Base-by-base conservation (phyloP, 192 early-diverging fungal genomes). In the Phycomyces nitens region DNA sequence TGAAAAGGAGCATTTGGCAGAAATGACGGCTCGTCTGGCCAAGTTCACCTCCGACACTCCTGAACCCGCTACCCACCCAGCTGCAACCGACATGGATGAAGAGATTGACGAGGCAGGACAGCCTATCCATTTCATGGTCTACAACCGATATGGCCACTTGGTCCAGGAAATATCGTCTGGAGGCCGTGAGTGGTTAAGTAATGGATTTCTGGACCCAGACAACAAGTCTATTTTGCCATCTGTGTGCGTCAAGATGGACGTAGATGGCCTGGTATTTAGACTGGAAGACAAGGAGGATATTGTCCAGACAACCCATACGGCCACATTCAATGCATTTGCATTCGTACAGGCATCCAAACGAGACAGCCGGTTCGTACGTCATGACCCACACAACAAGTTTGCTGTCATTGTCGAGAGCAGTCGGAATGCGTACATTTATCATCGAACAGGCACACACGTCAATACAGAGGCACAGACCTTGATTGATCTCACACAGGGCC, bases 291-390 rank as follows among this genome's bases (percentile, higher is more conserved):
- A 34, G 15, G 29, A 39, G 21, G 29, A 65, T 15, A 15, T 34
- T 1, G 62, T 77, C 38, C 38, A 70, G 62, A 58, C 56, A 8
- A 67, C 64, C 1, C 89, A 92, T 66, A 56, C 56, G 23, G 74
- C 82, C 23, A 82, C 88, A 4, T 87, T 89, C 70, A 68, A 85
- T 12, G 89, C 89, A 4, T 68, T 92, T 49, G 83, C 84, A 5
- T 92, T 87, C 64, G 84, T 92, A 12, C 87, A 89, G 62, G 88
- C 86, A 22, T 84, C 86, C 63, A 92, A 92, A 70, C 77, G 86
- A 49, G 89, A 92, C 66, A 80, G 77, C 53, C 72, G 85, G 20
- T 82, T 85, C 62, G 74, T 84, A 42, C 77, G 77, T 57, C 72
- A 85, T 56, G 88, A 89, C 76, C 79, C 80, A 1, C 29, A 34